Base-by-base conservation (phyloP, 169 alveolate species). In the Besnoitia besnoiti region DNA sequence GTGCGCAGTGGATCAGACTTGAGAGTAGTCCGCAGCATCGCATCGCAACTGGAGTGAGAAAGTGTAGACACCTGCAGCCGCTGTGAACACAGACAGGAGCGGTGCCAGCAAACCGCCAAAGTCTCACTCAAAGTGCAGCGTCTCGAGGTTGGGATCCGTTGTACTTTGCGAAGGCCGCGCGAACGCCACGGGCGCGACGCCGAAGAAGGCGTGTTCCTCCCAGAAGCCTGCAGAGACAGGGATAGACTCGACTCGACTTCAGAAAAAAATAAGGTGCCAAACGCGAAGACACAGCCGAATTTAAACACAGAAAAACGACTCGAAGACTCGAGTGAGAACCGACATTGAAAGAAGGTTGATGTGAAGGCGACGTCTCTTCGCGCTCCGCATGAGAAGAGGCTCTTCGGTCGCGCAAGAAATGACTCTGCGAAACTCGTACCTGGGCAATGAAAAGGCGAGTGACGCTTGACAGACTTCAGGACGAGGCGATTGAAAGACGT, bases 151-250 rank as follows among this genome's bases (percentile, higher is more conserved):
- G n/a, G 67, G 67, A 16, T 55, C 67, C 67, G 67, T 55, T 1
- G 30, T n/a, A n/a, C 24, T 55, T 5, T 8, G 12, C 67, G 12
- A 21, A 21, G 40, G 46, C 10, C 44, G 44, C 40, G 10, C 77
- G n/a, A 67, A 30, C n/a, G 80, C 80, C 80, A n/a, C 14, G n/a
- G 80, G 80, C 39, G 80, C 80, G 39, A 8, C 80, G 80, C 80
- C 80, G 47, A 67, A 5, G 44, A 67, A 67, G 30, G 80, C 80
- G 24, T 35, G 80, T 7, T 67, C 39, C 42, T 67, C 80, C 80
- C 80, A 67, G n/a, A 67, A 67, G 14, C 80, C 80, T 67, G 44
- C 39, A 35, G 19, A 67, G 47, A 67, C 30, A 7, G 12, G 80
- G 0, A 19, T 19, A 50, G 62, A n/a, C n/a, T n/a, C n/a, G n/a